Percentiles rank a stretch among this genome's conserved stretches.
phyloP scores from a whole-genome alignment of 108 stramenopile species.

The Fistulifera solaris region DNA sequence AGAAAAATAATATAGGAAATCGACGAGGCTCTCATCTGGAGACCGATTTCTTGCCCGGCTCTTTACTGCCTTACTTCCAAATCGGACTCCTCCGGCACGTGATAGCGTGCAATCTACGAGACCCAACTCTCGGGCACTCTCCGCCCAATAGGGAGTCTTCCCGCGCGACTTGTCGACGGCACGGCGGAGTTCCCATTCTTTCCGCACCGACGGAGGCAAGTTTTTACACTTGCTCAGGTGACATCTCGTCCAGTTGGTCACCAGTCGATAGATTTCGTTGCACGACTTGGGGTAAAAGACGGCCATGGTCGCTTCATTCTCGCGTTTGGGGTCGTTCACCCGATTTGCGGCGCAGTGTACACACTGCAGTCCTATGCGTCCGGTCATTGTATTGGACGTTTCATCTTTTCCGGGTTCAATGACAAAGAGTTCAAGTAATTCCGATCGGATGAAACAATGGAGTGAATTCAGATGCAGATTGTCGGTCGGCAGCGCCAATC shows the following conservation, averaged over 20 bases:
- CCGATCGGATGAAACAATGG: slow-evolving; percentile 43
- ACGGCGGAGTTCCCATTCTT: slow-evolving; percentile 34
- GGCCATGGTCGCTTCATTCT: slow-evolving; percentile 40
- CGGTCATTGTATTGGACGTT: slow-evolving; percentile 39
- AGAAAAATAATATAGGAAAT: too few relatives aligned
- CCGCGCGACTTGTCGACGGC: slow-evolving; percentile 57
- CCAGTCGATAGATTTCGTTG: slow-evolving; percentile 67
- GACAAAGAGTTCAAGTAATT: slow-evolving; percentile 45
- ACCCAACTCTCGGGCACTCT: slow-evolving; percentile 62
- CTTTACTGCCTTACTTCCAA: slow-evolving; percentile 5
- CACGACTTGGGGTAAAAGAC: slow-evolving; percentile 75
- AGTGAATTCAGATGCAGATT: slow-evolving; percentile 36
- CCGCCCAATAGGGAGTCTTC: slow-evolving; percentile 76
- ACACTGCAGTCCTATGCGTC: slow-evolving; percentile 74
- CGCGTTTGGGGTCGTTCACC: slow-evolving; percentile 1
- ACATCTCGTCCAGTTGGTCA: slow-evolving; percentile 76
- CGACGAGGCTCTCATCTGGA: too few relatives aligned
- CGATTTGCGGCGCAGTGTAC: slow-evolving; percentile 57
- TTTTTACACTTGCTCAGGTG: slow-evolving; percentile 66
- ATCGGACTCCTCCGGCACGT: slow-evolving; percentile 36
- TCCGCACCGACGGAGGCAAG: slow-evolving; percentile 52
- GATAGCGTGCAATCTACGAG: slow-evolving; percentile 37
- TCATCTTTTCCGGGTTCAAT: slow-evolving; percentile 18
- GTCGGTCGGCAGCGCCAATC: slow-evolving; percentile 26
- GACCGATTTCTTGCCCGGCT: not conserved